A percentile compares a stretch with the other conserved stretches of the same genome.
Evolutionary conservation across 305 asterid species (phyloP).

Genomic region (Fraxinus floribunda): DNA sequence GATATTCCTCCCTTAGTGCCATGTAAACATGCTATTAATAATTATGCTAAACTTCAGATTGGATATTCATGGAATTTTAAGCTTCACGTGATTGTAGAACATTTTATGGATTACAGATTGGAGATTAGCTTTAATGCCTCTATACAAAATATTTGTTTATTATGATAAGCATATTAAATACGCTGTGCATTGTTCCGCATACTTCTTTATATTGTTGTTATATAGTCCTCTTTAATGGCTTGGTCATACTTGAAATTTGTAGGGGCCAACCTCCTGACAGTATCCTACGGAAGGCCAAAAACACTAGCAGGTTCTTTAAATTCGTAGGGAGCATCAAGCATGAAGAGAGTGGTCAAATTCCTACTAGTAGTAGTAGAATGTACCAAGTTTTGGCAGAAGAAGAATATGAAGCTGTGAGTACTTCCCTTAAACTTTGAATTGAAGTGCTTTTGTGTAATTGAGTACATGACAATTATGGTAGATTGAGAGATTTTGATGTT

Average conservation of each 20-base stretch:
- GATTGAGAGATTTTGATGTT: constrained; percentile 6
- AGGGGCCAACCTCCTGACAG: constrained; percentile 97
- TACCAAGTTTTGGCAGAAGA: constrained; percentile 81
- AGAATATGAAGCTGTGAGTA: constrained; percentile 95
- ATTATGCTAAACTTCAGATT: not conserved
- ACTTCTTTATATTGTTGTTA: constrained; percentile 31
- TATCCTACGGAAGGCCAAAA: constrained; percentile 78
- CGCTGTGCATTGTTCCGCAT: constrained; percentile 19
- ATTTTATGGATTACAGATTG: not conserved
- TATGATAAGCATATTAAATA: not conserved
- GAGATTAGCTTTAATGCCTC: not conserved
- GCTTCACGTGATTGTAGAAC: not conserved
- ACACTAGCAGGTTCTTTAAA: constrained; percentile 87
- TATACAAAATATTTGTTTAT: not conserved
- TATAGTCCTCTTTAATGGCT: constrained; percentile 29
- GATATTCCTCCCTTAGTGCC: not conserved
- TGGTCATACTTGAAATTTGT: constrained; percentile 30
- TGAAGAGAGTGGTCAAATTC: constrained; percentile 57
- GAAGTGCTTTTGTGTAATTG: not conserved
- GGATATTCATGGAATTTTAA: not conserved
- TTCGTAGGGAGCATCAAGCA: constrained; percentile 68
- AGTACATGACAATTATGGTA: not conserved
- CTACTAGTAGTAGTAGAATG: constrained; percentile 55
- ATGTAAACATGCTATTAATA: not conserved
- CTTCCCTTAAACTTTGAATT: constrained; percentile 21